Evolutionary conservation across 73 alveolate species (phyloP).

Genomic region (Durusdinium trenchii): DNA sequence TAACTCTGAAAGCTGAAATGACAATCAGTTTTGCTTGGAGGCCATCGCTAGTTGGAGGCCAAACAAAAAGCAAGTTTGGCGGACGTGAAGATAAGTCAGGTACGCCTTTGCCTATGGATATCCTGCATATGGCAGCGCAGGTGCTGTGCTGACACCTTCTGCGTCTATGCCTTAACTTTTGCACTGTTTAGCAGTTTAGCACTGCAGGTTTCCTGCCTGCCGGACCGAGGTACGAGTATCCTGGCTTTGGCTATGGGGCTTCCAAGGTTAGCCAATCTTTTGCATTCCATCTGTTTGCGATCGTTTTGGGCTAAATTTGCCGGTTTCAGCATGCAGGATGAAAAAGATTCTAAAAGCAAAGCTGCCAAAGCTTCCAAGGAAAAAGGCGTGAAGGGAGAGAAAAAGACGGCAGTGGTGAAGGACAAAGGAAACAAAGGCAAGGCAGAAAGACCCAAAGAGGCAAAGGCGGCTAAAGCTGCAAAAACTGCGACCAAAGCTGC

Average conservation of each 20-base stretch:
- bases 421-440: constrained; percentile 25
- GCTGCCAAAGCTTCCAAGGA: background rate
- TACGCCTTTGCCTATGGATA: constrained; percentile 62
- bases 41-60: background rate
- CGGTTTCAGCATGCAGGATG: background rate
- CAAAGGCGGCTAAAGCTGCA: background rate
- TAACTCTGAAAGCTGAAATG: background rate
- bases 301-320: background rate
- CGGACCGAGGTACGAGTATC: constrained; percentile 54
- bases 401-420: background rate
- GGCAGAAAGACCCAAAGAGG: constrained; percentile 46
- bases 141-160: constrained; percentile 33
- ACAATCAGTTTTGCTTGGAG: background rate
- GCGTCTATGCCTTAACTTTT: background rate
- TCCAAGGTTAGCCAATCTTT: constrained; percentile 27
- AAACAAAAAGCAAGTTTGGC: background rate
- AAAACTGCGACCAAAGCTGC: background rate
- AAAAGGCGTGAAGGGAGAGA: background rate
- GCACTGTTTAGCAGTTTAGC: background rate
- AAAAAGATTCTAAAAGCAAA: background rate
- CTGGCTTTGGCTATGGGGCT: constrained; percentile 90
- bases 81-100: background rate
- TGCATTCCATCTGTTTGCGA: background rate
- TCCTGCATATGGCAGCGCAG: background rate
- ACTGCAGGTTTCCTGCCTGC: background rate